phyloP scores from a whole-genome alignment of 2,329 filamentous ascomycete genomes.

The Pseudogymnoascus sp. region DNA sequence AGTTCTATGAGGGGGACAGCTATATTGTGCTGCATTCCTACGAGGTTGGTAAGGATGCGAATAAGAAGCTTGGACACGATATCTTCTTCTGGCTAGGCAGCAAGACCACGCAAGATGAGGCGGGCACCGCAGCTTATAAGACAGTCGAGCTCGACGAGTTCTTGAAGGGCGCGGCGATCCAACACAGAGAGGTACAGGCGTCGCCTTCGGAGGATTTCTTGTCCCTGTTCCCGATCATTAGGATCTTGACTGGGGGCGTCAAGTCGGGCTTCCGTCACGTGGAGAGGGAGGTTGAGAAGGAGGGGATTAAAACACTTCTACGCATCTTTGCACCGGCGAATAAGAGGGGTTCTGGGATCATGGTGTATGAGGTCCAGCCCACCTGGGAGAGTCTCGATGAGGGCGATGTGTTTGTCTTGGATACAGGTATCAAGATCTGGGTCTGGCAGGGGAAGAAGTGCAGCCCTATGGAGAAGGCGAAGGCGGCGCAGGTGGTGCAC shows the following conservation, averaged over 20 bases:
- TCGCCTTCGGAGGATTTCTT: slow-evolving; percentile 51
- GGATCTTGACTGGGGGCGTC: slow-evolving; percentile 56
- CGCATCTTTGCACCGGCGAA: slow-evolving; percentile 55
- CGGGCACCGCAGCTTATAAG: slow-evolving; percentile 64
- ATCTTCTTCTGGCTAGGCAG: slow-evolving; percentile 66
- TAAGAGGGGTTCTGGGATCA: slow-evolving; percentile 42
- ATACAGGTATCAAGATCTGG: slow-evolving; percentile 58
- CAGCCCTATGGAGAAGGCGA: slow-evolving; percentile 63
- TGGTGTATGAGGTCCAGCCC: slow-evolving; percentile 60
- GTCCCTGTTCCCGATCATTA: slow-evolving; percentile 52
- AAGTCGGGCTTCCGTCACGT: slow-evolving; percentile 59
- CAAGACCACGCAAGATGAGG: slow-evolving; percentile 62
- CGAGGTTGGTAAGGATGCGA: slow-evolving; percentile 42
- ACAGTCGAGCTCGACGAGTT: slow-evolving; percentile 66
- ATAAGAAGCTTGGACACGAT: slow-evolving; percentile 49
- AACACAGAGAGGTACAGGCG: slow-evolving; percentile 59
- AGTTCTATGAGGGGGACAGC: slow-evolving; percentile 63
- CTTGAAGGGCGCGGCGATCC: slow-evolving; percentile 53
- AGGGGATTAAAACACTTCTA: slow-evolving; percentile 47
- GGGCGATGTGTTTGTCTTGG: slow-evolving; percentile 59
- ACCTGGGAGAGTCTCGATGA: slow-evolving; percentile 58
- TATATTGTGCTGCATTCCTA: slow-evolving; percentile 60
- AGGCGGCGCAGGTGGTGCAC: slow-evolving; percentile 61
- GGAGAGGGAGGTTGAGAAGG: slow-evolving; percentile 39
- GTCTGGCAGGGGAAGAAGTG: slow-evolving; percentile 63